Evolutionary conservation across 2,329 filamentous ascomycete species (phyloP).

Genomic region (Ascocoryne sarcoides): DNA sequence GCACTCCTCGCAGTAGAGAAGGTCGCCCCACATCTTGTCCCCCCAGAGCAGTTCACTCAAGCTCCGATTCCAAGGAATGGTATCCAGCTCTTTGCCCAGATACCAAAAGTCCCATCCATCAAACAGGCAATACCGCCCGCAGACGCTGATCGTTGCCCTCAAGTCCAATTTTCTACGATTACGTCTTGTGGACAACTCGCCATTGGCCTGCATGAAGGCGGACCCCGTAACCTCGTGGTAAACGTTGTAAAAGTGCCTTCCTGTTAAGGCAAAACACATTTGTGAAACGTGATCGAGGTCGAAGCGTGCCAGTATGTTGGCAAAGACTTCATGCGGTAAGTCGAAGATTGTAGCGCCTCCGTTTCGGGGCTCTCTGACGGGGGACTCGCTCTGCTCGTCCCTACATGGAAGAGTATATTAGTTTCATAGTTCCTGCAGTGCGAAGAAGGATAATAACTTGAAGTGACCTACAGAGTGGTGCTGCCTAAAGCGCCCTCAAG

Average conservation of each 20-base stretch:
- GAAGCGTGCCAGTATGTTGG: constrained; percentile 1
- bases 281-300: constrained; percentile 5
- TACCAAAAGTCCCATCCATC: constrained; percentile 3
- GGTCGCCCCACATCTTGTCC: constrained; percentile 3
- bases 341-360: background rate
- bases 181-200: too few species aligned
- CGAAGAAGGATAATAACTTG: too few species aligned
- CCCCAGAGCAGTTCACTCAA: background rate
- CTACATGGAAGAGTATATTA: too few species aligned
- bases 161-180: constrained; percentile 4
- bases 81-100: background rate
- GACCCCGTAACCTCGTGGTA: constrained; percentile 4
- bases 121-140: background rate
- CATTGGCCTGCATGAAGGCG: too few species aligned
- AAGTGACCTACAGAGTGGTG: constrained; percentile 4
- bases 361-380: too few species aligned
- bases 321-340: constrained; percentile 3
- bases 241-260: background rate
- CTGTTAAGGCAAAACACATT: constrained; percentile 7
- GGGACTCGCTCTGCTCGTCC: too few species aligned
- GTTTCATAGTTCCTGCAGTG: too few species aligned
- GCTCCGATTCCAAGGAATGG: constrained; percentile 1
- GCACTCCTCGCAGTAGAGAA: constrained; percentile 1
- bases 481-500: constrained; percentile 1
- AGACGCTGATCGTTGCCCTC: constrained; percentile 1